Evolutionary conservation across 805 yeast genomes (phyloP).

Genomic region (Teunomyces kruisii): DNA sequence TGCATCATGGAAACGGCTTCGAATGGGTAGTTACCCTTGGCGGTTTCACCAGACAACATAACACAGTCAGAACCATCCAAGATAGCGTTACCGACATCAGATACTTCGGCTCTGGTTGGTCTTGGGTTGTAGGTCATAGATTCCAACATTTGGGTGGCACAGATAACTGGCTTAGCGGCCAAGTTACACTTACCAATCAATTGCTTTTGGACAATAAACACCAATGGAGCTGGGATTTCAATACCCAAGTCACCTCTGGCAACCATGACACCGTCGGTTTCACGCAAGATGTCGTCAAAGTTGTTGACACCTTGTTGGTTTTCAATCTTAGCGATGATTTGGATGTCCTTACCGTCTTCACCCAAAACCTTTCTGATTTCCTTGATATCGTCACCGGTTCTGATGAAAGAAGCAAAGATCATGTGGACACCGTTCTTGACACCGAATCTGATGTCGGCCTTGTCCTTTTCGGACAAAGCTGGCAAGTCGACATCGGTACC

Average conservation of each 20-base stretch:
- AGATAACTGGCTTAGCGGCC: constrained; percentile 98
- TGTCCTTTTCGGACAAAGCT: constrained; percentile 95
- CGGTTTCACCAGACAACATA: constrained; percentile 99
- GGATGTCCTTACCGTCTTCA: constrained; percentile 94
- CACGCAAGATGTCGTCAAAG: constrained; percentile 91
- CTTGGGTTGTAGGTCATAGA: constrained; percentile 99
- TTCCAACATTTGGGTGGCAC: constrained; percentile 99
- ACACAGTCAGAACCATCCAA: constrained; percentile 99
- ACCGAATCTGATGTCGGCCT: constrained; percentile 89
- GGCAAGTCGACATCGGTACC: constrained; percentile 99
- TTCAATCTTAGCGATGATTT: constrained; percentile 96
- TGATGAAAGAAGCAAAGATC: constrained; percentile 97
- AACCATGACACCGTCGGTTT: constrained; percentile 99
- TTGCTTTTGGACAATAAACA: constrained; percentile 97
- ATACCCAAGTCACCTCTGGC: constrained; percentile 99
- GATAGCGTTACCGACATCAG: constrained; percentile 98
- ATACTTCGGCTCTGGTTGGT: constrained; percentile 99
- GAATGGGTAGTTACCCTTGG: constrained; percentile 97
- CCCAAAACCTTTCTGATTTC: constrained; percentile 94
- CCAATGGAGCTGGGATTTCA: constrained; percentile 99
- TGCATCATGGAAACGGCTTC: constrained; percentile 99
- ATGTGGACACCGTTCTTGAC: constrained; percentile 97
- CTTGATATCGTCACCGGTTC: constrained; percentile 86
- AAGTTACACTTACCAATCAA: constrained; percentile 98
- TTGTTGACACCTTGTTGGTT: constrained; percentile 99